Conservation (phyloP, 148 eudicot genomes). For the Limonium bicolor region DNA sequence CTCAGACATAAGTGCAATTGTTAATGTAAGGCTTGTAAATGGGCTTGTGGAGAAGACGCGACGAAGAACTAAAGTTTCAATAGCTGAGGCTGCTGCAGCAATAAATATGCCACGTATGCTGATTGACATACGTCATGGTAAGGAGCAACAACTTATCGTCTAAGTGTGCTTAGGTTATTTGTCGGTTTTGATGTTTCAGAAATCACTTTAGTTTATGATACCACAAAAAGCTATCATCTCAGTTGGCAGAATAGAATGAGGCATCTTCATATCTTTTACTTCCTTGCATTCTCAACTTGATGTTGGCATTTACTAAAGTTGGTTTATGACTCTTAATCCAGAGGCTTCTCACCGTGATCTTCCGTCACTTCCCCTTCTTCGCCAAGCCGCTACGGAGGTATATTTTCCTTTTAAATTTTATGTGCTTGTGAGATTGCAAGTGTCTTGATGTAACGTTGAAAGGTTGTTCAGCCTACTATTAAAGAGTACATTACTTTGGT, state of each 20-base stretch:
- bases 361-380: slow-evolving; percentile 71
- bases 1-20: too few species aligned
- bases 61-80: slow-evolving; percentile 39
- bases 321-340: too few species aligned
- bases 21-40: slow-evolving; percentile 91
- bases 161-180: neutral
- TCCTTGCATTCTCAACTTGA: too few species aligned
- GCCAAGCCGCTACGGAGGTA: slow-evolving; percentile 68
- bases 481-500: too few species aligned
- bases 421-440: too few species aligned
- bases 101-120: slow-evolving; percentile 76
- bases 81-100: slow-evolving; percentile 58
- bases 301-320: too few species aligned
- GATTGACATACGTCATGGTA: slow-evolving; percentile 93
- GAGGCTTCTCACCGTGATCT: slow-evolving; percentile 95
- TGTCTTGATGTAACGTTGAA: too few species aligned
- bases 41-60: slow-evolving; percentile 74
- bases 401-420: neutral
- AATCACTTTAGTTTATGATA: neutral
- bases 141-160: slow-evolving; percentile 2
- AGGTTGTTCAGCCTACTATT: too few species aligned
- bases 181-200: neutral
- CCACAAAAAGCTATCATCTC: too few species aligned
- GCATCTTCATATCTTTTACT: too few species aligned
- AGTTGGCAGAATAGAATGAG: too few species aligned